Conservation (phyloP, 2,329 filamentous ascomycete species). For the Claviceps monticola region DNA sequence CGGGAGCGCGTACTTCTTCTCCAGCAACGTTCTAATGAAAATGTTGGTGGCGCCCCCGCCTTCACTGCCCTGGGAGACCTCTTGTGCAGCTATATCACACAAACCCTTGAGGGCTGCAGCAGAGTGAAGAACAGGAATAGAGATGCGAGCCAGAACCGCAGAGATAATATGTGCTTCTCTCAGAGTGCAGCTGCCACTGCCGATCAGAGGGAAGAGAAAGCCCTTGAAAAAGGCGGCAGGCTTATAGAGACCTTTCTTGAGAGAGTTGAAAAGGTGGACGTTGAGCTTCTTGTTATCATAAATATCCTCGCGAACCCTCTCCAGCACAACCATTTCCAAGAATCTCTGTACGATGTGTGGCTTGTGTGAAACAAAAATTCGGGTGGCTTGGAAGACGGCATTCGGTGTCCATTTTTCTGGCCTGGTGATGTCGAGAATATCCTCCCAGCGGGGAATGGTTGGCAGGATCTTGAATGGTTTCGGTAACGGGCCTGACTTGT, state of each 20-base stretch:
- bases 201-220: constrained; percentile 79
- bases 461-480: constrained; percentile 97
- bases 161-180: constrained; percentile 87
- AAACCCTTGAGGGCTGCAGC: constrained; percentile 82
- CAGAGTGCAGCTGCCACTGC: constrained; percentile 75
- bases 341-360: constrained; percentile 71
- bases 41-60: constrained; percentile 87
- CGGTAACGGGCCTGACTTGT: constrained; percentile 90
- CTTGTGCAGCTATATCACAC: constrained; percentile 87
- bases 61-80: constrained; percentile 70
- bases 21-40: constrained; percentile 82
- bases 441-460: constrained; percentile 80
- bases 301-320: constrained; percentile 87
- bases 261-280: constrained; percentile 80
- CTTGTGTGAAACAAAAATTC: constrained; percentile 80
- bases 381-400: constrained; percentile 72
- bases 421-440: constrained; percentile 70
- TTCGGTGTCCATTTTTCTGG: constrained; percentile 66
- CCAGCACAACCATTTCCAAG: constrained; percentile 73
- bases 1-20: constrained; percentile 93
- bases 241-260: constrained; percentile 90
- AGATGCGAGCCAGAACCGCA: constrained; percentile 70
- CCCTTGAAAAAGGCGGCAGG: constrained; percentile 95
- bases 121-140: constrained; percentile 82
- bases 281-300: constrained; percentile 90